Conservation (phyloP, 345 rosid species). For the Citrus medica region DNA sequence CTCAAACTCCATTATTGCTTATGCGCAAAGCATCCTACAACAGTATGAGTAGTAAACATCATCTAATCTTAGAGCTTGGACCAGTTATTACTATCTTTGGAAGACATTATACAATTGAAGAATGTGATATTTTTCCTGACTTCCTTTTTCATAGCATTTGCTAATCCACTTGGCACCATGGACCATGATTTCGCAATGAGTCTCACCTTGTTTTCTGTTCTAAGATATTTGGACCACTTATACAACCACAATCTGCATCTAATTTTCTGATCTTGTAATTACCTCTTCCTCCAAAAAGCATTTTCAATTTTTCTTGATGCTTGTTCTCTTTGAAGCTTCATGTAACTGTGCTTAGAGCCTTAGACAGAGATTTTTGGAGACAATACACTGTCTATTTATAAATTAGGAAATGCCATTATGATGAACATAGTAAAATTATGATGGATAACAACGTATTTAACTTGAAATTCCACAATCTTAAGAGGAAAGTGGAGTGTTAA, state of each 20-base stretch:
- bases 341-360: not conserved
- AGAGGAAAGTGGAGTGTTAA: not conserved
- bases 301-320: not conserved
- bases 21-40: not conserved
- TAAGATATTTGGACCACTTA: not conserved
- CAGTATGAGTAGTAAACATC: not conserved
- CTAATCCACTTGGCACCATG: no score
- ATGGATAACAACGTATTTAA: not conserved
- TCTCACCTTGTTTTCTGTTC: not conserved
- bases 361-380: not conserved
- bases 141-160: not conserved
- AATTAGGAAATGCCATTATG: not conserved
- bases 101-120: not conserved
- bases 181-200: no score
- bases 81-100: not conserved
- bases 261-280: no score
- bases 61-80: not conserved
- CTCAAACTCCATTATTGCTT: not conserved
- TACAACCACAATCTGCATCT: not conserved
- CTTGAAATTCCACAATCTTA: not conserved
- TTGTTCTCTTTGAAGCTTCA: not conserved
- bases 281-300: no score
- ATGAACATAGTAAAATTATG: not conserved
- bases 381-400: not conserved
- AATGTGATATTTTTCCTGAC: not conserved